Percentiles rank a stretch among this genome's conserved stretches.
Conservation (phyloP, 805 yeast species). For the Debaryomyces tyrocola region DNA sequence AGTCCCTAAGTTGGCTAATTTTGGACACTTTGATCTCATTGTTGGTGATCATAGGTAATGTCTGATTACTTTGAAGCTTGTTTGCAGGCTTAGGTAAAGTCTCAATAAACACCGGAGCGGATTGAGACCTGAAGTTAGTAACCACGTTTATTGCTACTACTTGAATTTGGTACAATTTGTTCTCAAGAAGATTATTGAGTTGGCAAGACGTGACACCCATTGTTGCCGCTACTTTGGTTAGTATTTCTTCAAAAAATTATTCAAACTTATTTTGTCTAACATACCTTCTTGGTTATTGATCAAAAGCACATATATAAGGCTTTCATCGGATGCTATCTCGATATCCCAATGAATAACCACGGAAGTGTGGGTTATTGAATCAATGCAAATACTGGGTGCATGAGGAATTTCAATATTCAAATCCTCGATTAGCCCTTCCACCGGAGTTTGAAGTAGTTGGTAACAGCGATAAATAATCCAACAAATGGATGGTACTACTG, state of each 20-base stretch:
- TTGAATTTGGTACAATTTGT: constrained; percentile 33
- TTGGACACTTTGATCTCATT: background rate
- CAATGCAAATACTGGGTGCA: constrained; percentile 55
- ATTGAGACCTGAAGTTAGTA: constrained; percentile 35
- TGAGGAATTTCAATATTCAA: constrained; percentile 56
- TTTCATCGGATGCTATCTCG: constrained; percentile 27
- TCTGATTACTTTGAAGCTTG: background rate
- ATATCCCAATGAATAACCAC: constrained; percentile 60
- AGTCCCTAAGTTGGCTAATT: background rate
- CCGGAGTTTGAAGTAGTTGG: constrained; percentile 42
- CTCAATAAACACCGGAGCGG: constrained; percentile 31
- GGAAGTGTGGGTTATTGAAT: constrained; percentile 45
- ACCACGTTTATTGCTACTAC: constrained; percentile 36
- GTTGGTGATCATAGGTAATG: background rate
- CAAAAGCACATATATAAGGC: constrained; percentile 30
- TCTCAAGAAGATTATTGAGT: constrained; percentile 26
- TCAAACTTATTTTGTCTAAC: constrained; percentile 1
- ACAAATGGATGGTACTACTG: constrained; percentile 33
- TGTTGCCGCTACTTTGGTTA: constrained; percentile 26
- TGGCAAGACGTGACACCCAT: constrained; percentile 34
- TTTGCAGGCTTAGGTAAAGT: constrained; percentile 14
- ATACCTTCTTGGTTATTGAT: constrained; percentile 32
- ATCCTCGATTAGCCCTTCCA: constrained; percentile 45
- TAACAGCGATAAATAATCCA: constrained; percentile 43
- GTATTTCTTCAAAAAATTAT: background rate